phyloP scores from a whole-genome alignment of 768 basidiomycete species.

The Galerina marginata region DNA sequence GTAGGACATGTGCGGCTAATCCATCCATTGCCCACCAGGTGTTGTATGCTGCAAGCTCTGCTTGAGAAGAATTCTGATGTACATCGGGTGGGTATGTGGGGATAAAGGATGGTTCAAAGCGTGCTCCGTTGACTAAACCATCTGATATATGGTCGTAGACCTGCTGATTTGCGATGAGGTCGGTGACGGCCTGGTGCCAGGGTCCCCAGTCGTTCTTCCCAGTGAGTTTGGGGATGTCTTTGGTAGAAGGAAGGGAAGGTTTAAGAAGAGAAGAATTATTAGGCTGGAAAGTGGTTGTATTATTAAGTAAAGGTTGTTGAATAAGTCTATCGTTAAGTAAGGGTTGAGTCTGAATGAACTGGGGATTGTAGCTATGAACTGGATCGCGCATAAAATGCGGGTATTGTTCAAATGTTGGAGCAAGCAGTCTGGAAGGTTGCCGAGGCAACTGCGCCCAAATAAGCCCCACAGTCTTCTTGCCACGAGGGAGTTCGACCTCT shows the following conservation, averaged over 20 bases:
- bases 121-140: not conserved
- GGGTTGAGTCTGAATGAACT: too few species aligned
- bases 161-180: not conserved
- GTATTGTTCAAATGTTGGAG: too few species aligned
- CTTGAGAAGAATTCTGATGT: not conserved
- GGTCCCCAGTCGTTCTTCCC: constrained; percentile 5
- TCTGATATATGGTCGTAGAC: constrained; percentile 1
- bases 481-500: not conserved
- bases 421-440: too few species aligned
- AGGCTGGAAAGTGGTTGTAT: too few species aligned
- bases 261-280: not conserved
- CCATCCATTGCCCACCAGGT: constrained; percentile 7
- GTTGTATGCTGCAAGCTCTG: not conserved
- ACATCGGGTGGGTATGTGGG: not conserved
- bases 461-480: constrained; percentile 20
- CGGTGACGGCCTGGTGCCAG: constrained; percentile 2
- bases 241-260: constrained; percentile 6
- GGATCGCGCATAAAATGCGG: too few species aligned
- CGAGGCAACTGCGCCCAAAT: constrained; percentile 22
- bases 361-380: too few species aligned
- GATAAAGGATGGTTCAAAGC: not conserved
- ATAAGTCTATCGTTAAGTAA: too few species aligned
- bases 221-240: constrained; percentile 10
- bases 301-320: too few species aligned
- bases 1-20: not conserved